Conservation (phyloP, 495 filamentous ascomycete genomes). For the Aspergillus indologenus region DNA sequence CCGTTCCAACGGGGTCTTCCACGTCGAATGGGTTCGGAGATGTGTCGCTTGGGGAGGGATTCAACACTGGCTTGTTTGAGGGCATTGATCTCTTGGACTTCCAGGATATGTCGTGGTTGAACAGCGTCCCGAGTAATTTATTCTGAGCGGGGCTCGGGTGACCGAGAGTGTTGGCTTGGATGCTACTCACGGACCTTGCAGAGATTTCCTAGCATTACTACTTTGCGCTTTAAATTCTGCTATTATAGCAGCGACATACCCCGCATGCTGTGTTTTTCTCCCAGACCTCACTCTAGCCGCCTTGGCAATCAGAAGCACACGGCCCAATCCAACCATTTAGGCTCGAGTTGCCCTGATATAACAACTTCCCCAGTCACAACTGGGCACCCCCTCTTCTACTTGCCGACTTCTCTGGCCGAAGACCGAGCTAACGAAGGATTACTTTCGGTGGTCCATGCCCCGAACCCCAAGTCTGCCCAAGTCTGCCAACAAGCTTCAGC, state of each 20-base stretch:
- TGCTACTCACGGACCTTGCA: too few relatives aligned
- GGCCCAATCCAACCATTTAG: too few relatives aligned
- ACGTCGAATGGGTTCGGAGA: conserved; percentile 20
- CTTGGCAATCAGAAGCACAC: too few relatives aligned
- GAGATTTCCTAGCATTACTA: too few relatives aligned
- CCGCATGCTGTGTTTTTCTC: too few relatives aligned
- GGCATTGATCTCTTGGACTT: conserved; percentile 33
- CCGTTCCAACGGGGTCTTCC: not conserved
- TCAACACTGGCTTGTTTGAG: conserved; percentile 31
- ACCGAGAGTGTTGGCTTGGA: too few relatives aligned
- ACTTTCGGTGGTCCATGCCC: not conserved
- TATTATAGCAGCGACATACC: too few relatives aligned
- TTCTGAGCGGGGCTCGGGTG: too few relatives aligned
- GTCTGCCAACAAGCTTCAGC: not conserved
- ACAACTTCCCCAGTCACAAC: too few relatives aligned
- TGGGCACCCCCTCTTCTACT: not conserved
- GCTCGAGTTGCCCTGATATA: too few relatives aligned
- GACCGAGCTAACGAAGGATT: not conserved
- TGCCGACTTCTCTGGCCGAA: not conserved
- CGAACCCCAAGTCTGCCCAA: not conserved
- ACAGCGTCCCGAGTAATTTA: conserved; percentile 37
- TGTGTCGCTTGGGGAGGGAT: conserved; percentile 30
- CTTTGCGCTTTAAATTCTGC: too few relatives aligned
- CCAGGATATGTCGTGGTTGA: conserved; percentile 41
- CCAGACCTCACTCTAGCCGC: too few relatives aligned